Evolutionary conservation across 331 rosid species (phyloP).

Genomic region (Rosa hybrid): DNA sequence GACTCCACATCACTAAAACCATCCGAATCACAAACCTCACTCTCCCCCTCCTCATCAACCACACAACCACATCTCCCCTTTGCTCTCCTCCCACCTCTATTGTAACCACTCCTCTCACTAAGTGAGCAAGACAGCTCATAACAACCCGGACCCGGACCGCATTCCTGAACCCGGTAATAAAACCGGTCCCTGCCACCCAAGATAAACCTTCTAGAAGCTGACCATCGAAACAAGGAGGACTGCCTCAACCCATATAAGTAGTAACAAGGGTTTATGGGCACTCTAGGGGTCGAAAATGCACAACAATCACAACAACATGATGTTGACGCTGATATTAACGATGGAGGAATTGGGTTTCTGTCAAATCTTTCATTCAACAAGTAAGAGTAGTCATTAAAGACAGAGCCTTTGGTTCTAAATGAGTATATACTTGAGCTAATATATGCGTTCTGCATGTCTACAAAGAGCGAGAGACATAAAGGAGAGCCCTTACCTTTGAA

Average conservation of each 20-base stretch:
- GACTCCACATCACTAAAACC: constrained; percentile 54
- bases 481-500: constrained; percentile 29
- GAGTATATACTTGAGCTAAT: constrained; percentile 60
- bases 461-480: constrained; percentile 5
- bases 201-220: constrained; percentile 69
- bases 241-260: constrained; percentile 76
- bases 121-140: constrained; percentile 41
- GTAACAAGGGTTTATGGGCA: constrained; percentile 40
- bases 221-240: constrained; percentile 68
- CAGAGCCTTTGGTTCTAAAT: constrained; percentile 48
- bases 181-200: constrained; percentile 48
- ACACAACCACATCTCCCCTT: constrained; percentile 35
- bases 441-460: constrained; percentile 51
- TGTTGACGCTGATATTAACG: constrained; percentile 24
- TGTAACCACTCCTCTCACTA: constrained; percentile 42
- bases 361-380: constrained; percentile 53
- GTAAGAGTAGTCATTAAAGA: constrained; percentile 58
- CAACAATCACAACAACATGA: constrained; percentile 48
- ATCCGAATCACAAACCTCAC: constrained; percentile 32
- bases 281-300: constrained; percentile 47
- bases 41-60: constrained; percentile 40
- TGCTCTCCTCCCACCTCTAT: constrained; percentile 47
- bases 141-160: constrained; percentile 36
- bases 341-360: constrained; percentile 39
- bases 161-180: constrained; percentile 42